Evolutionary conservation across 2,329 filamentous ascomycete genomes (phyloP).

Genomic region (Colletotrichum sp.): DNA sequence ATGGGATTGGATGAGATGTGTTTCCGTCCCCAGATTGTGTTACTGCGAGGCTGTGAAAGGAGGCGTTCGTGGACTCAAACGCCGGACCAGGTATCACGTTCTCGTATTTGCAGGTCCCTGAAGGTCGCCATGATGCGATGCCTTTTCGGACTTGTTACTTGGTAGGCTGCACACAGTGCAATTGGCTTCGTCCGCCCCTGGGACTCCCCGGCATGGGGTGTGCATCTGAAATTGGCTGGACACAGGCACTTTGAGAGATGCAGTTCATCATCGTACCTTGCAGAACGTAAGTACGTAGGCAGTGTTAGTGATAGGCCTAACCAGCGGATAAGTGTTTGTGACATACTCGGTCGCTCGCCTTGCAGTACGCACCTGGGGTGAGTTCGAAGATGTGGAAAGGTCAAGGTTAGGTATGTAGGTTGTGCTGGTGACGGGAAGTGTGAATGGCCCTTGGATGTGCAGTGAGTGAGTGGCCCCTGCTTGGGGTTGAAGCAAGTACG

Average conservation of each 20-base stretch:
- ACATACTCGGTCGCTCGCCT: neutral
- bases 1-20: neutral
- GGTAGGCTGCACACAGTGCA: neutral
- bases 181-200: neutral
- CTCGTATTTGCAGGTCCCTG: neutral
- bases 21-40: neutral
- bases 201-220: neutral
- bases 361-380: neutral
- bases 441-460: neutral
- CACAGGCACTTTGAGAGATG: neutral
- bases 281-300: neutral
- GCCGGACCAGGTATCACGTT: neutral
- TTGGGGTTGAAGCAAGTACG: conserved; percentile 12
- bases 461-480: neutral
- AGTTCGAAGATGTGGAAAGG: neutral
- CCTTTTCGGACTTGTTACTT: neutral
- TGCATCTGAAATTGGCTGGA: neutral
- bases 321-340: neutral
- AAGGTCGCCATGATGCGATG: neutral
- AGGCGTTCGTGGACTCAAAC: neutral
- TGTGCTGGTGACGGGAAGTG: neutral
- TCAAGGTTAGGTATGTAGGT: neutral
- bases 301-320: neutral
- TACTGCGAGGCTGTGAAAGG: neutral
- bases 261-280: neutral